A percentile compares a stretch with the other conserved stretches of the same genome.
Evolutionary conservation across 805 yeast species (phyloP).

Genomic region (Millerago galiae): DNA sequence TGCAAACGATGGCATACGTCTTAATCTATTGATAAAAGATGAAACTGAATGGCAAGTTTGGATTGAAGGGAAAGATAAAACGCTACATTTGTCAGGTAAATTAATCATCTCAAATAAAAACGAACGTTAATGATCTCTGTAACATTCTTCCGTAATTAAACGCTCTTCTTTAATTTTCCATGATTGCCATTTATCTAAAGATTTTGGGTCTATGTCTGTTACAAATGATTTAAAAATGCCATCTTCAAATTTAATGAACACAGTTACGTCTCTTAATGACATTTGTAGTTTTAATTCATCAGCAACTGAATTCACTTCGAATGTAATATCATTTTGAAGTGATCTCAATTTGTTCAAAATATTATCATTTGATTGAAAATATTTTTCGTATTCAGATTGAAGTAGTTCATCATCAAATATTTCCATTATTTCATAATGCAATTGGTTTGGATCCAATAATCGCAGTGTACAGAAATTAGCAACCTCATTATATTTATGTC

Average conservation of each 20-base stretch:
- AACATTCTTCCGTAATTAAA: slow-evolving; percentile 17
- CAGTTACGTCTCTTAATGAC: slow-evolving; percentile 34
- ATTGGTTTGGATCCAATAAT: slow-evolving; percentile 15
- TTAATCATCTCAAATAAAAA: slow-evolving; percentile 6
- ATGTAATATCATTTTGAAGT: slow-evolving; percentile 17
- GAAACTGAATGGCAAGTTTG: slow-evolving; percentile 11
- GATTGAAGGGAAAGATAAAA: slow-evolving; percentile 16
- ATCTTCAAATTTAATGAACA: slow-evolving; percentile 24
- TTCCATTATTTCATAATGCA: background rate
- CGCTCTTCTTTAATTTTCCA: slow-evolving; percentile 40
- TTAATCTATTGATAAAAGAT: slow-evolving; percentile 13
- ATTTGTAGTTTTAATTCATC: slow-evolving; percentile 24
- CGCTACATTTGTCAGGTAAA: slow-evolving; percentile 10
- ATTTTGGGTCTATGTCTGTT: slow-evolving; percentile 51
- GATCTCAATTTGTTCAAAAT: slow-evolving; percentile 17
- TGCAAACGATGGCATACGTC: slow-evolving; percentile 25
- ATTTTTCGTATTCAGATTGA: slow-evolving; percentile 10
- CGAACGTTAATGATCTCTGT: slow-evolving; percentile 9
- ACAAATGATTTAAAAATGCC: slow-evolving; percentile 15
- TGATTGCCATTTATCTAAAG: slow-evolving; percentile 36
- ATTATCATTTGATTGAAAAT: slow-evolving; percentile 18
- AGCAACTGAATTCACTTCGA: slow-evolving; percentile 5
- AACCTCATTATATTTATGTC: slow-evolving; percentile 25
- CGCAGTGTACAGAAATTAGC: slow-evolving; percentile 42
- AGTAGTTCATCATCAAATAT: slow-evolving; percentile 1